phyloP scores from a whole-genome alignment of 306 rosid species.

The Vigna unguiculata region DNA sequence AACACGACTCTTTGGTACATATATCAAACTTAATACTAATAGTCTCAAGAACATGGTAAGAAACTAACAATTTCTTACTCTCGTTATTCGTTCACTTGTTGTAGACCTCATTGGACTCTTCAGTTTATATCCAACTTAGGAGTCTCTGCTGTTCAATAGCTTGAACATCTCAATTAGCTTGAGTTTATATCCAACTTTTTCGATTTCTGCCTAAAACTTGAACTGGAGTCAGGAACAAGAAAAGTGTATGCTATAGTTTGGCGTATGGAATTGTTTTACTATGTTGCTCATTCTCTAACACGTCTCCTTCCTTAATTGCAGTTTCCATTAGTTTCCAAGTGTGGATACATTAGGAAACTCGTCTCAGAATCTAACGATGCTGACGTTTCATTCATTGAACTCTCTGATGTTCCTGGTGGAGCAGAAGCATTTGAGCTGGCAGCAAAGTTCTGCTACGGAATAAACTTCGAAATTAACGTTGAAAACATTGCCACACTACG shows the following conservation, averaged over 20 bases:
- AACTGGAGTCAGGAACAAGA: slow-evolving; percentile 35
- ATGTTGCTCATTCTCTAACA: slow-evolving; percentile 10
- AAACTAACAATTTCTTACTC: background rate
- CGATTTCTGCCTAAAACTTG: background rate
- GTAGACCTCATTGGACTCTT: background rate
- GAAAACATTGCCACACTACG: slow-evolving; percentile 82
- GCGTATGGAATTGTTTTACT: background rate
- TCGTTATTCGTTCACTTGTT: background rate
- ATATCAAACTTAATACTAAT: background rate
- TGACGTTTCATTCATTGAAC: slow-evolving; percentile 66
- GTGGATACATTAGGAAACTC: slow-evolving; percentile 80
- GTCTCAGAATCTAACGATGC: slow-evolving; percentile 77
- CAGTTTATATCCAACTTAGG: background rate
- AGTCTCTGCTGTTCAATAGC: background rate
- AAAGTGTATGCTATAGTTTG: slow-evolving; percentile 1
- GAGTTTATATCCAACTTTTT: background rate
- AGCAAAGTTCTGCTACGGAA: slow-evolving; percentile 96
- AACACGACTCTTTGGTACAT: slow-evolving; percentile 30
- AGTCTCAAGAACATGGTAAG: background rate
- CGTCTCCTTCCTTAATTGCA: slow-evolving; percentile 46
- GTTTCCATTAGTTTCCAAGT: slow-evolving; percentile 91
- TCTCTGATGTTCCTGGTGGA: slow-evolving; percentile 82
- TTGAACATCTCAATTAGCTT: slow-evolving; percentile 14
- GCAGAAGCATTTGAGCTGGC: slow-evolving; percentile 93
- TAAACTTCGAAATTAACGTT: slow-evolving; percentile 80